Conservation (phyloP, 169 alveolate species). For the Plasmodium adleri region DNA sequence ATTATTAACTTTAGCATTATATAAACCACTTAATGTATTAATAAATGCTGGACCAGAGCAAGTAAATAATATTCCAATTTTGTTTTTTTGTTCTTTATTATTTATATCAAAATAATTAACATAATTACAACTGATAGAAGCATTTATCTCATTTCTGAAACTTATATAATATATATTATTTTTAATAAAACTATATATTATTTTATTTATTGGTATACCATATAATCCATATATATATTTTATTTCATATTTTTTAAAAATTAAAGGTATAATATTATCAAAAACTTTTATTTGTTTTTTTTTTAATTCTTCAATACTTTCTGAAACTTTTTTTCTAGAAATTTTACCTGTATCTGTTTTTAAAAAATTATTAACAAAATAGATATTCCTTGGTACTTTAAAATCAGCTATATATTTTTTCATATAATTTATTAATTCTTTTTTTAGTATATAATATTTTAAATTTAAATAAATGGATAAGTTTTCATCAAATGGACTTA, state of each 20-base stretch:
- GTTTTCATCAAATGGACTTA: conserved; percentile 16
- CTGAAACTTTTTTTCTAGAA: conserved; percentile 59
- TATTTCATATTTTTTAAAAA: conserved; percentile 45
- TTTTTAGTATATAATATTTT: not conserved
- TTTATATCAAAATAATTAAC: conserved; percentile 44
- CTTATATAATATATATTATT: conserved; percentile 49
- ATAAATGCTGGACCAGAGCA: conserved; percentile 77
- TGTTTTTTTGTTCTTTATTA: conserved; percentile 37
- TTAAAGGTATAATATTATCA: conserved; percentile 45
- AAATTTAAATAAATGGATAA: conserved; percentile 18
- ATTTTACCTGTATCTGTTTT: conserved; percentile 72
- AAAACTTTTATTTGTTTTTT: conserved; percentile 14
- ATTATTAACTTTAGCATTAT: conserved; percentile 52
- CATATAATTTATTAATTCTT: conserved; percentile 25
- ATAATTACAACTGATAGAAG: conserved; percentile 58
- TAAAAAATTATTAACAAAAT: conserved; percentile 67
- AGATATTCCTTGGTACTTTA: conserved; percentile 57
- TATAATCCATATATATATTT: conserved; percentile 56
- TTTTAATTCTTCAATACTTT: conserved; percentile 27
- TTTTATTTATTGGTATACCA: conserved; percentile 65
- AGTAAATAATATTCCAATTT: conserved; percentile 48
- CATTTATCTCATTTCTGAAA: conserved; percentile 75
- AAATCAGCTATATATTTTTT: conserved; percentile 36
- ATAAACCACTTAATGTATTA: conserved; percentile 61
- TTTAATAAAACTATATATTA: conserved; percentile 41